Percentiles rank a stretch among this genome's conserved stretches.
phyloP scores from a whole-genome alignment of 2,329 filamentous ascomycete species.

The Xylariaceae sp. region DNA sequence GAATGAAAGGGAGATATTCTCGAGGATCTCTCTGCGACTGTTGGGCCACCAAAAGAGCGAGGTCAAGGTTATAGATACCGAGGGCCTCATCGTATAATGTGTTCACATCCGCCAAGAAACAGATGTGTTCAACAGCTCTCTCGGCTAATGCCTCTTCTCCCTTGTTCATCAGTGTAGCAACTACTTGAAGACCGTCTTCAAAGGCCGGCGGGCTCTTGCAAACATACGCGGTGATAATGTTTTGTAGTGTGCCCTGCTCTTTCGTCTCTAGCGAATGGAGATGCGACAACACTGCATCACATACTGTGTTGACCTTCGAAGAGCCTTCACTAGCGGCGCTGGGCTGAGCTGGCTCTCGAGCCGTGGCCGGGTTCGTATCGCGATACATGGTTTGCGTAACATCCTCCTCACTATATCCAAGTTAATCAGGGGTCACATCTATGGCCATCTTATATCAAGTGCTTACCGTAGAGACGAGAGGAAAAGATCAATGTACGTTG shows the following conservation, averaged over 20 bases:
- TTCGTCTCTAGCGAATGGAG: slow-evolving; percentile 57
- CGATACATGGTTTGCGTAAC: slow-evolving; percentile 91
- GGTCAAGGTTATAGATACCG: slow-evolving; percentile 84
- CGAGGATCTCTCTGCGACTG: slow-evolving; percentile 92
- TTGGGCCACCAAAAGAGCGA: slow-evolving; percentile 86
- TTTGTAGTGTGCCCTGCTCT: slow-evolving; percentile 61
- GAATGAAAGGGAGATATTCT: slow-evolving; percentile 93
- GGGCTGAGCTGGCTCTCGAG: slow-evolving; percentile 15
- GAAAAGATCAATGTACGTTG: slow-evolving; percentile 83
- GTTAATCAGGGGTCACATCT: slow-evolving; percentile 27
- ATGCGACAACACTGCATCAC: slow-evolving; percentile 71
- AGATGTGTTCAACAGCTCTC: slow-evolving; percentile 90
- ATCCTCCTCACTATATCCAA: slow-evolving; percentile 65
- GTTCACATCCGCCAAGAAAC: slow-evolving; percentile 92
- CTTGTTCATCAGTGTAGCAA: slow-evolving; percentile 62
- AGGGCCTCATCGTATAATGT: slow-evolving; percentile 85
- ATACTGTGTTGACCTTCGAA: slow-evolving; percentile 80
- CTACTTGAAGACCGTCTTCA: slow-evolving; percentile 74
- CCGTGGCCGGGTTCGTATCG: slow-evolving; percentile 60
- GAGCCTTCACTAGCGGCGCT: slow-evolving; percentile 9
- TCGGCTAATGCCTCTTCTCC: slow-evolving; percentile 70
- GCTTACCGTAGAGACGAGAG: slow-evolving; percentile 73
- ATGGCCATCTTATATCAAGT: not conserved
- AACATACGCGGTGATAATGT: slow-evolving; percentile 89
- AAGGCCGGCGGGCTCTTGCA: slow-evolving; percentile 90